Percentiles rank a stretch among this genome's conserved stretches.
Conservation (phyloP, 371 early-diverging fungal species). For the Umbelopsis sp. region DNA sequence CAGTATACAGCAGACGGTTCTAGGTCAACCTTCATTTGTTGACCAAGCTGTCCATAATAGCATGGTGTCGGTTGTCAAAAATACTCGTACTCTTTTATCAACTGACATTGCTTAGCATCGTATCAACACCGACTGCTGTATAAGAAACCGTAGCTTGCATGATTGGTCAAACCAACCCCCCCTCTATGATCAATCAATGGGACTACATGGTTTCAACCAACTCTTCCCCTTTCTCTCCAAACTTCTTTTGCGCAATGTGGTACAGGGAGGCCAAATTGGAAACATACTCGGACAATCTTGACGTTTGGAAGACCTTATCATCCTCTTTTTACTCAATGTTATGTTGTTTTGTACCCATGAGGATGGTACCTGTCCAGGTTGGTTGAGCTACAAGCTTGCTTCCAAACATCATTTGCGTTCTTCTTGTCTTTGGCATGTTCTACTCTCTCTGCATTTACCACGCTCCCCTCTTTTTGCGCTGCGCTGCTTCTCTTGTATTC, state of each 20-base stretch:
- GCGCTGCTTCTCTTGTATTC: slow-evolving; percentile 11
- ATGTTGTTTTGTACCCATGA: not conserved
- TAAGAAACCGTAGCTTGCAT: slow-evolving; percentile 8
- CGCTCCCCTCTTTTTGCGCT: slow-evolving; percentile 1
- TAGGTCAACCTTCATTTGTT: not conserved
- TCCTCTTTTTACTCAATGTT: not conserved
- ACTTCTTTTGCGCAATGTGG: slow-evolving; percentile 21
- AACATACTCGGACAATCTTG: slow-evolving; percentile 9
- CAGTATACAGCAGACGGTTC: slow-evolving; percentile 21
- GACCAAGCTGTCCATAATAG: slow-evolving; percentile 10
- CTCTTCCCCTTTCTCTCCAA: slow-evolving; percentile 14
- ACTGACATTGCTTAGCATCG: not conserved
- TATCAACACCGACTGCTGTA: slow-evolving; percentile 13
- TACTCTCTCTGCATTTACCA: not conserved
- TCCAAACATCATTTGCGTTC: slow-evolving; percentile 18
- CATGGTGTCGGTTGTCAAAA: not conserved
- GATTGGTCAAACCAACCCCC: not conserved
- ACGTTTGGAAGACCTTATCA: slow-evolving; percentile 14
- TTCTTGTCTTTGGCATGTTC: slow-evolving; percentile 23
- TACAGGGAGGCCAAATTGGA: not conserved
- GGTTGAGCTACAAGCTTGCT: slow-evolving; percentile 17
- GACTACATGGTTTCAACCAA: slow-evolving; percentile 13
- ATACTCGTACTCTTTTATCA: not conserved
- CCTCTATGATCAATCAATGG: slow-evolving; percentile 1
- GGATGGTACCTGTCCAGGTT: slow-evolving; percentile 14